Base-by-base conservation (phyloP, 306 rosid genomes). In the Lablab purpureus region DNA sequence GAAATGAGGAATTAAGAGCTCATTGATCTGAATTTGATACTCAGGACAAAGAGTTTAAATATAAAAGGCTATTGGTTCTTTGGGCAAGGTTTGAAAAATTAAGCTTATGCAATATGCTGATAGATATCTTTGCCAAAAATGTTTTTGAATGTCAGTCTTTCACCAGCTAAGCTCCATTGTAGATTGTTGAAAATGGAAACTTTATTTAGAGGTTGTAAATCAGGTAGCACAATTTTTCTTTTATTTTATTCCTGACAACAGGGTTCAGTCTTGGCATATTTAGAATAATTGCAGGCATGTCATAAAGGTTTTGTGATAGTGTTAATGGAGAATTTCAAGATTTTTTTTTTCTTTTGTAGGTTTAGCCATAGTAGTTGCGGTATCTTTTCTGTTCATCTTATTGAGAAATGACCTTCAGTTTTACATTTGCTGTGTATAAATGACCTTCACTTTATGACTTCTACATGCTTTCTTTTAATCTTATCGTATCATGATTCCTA, bases 1-100 rank as follows among this genome's bases (percentile, higher is more conserved):
- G 73, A 63, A 68, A 46, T 47, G 49, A 49, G n/a, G 78, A 85
- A 76, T 58, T 56, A 23, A 56, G 77, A 81, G 62, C 54, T 75
- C 43, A 10, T 58, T 77, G 74, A 65, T 77, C 73, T 17, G 65
- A 77, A 58, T 71, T 64, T 50, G 52, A 18, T 66, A 37, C 77
- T 45, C 64, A 7, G 47, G 23, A 12, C 25, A 19, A 25, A 71
- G 9, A 22, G 4, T 54, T 71, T 64, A 50, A 49, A 27, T 49
- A 45, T 55, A 62, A 67, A 63, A 75, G 41, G 67, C 45, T 56
- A 56, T 37, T 37, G 73, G 43, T 67, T 28, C 78, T 41, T 58
- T 67, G 67, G 34, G 80, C 64, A 77, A 81, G 49, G 74, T 11
- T 72, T 30, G 14, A 56, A 21, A 55, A 28, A 54, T 65, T 52